Percentiles rank a stretch among this genome's conserved stretches.
phyloP scores from a whole-genome alignment of 1,284 basidiomycete genomes.

The Moesziomyces sp. region DNA sequence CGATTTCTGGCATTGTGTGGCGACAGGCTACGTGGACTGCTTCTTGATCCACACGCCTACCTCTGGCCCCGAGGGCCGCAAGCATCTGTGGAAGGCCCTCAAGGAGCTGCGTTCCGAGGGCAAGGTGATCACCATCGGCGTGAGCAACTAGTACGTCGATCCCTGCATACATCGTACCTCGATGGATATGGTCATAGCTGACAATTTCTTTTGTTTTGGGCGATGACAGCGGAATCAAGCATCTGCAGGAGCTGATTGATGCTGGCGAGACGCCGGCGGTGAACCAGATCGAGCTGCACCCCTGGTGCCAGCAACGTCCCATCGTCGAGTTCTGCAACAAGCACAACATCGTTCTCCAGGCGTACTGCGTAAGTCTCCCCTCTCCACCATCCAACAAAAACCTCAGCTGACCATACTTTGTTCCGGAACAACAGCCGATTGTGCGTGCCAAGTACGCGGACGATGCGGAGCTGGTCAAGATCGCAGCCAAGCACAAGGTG shows the following conservation, averaged over 20 bases:
- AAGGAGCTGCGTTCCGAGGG: slow-evolving; percentile 38
- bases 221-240: slow-evolving; percentile 26
- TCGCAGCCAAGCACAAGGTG: slow-evolving; percentile 42
- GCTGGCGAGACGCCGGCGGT: slow-evolving; percentile 28
- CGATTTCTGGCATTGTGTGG: neutral
- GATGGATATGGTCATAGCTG: neutral
- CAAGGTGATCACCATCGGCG: slow-evolving; percentile 41
- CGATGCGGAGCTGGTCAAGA: slow-evolving; percentile 26
- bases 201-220: neutral
- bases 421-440: slow-evolving; percentile 14
- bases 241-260: slow-evolving; percentile 33
- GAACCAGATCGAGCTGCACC: slow-evolving; percentile 49
- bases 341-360: slow-evolving; percentile 42
- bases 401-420: neutral
- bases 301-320: slow-evolving; percentile 45
- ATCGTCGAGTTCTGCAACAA: slow-evolving; percentile 44
- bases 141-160: slow-evolving; percentile 28
- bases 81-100: slow-evolving; percentile 44
- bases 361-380: slow-evolving; percentile 26
- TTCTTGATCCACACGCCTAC: slow-evolving; percentile 50
- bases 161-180: too few species aligned
- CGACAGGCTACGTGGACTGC: slow-evolving; percentile 42
- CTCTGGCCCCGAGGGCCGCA: slow-evolving; percentile 34
- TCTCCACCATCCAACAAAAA: neutral
- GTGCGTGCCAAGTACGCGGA: slow-evolving; percentile 36